Conservation (phyloP, 805 yeast species). For the Kazachstania kunashirensis region DNA sequence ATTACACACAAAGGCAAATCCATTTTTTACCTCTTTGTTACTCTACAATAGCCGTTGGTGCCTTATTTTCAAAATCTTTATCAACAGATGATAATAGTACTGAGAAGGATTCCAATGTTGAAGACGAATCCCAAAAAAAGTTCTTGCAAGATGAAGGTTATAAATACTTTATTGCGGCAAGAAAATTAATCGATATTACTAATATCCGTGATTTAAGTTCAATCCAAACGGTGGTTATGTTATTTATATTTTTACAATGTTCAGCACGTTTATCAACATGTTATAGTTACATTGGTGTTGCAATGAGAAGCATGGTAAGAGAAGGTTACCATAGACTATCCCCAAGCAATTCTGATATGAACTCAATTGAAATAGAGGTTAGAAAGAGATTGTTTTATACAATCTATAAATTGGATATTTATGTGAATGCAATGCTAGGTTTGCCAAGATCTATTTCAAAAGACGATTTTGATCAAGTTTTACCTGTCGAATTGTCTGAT, state of each 20-base stretch:
- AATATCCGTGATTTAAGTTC: conserved; percentile 76
- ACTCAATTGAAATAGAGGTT: conserved; percentile 71
- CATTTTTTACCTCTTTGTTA: conserved; percentile 74
- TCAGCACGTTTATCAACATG: conserved; percentile 85
- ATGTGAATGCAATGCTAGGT: conserved; percentile 82
- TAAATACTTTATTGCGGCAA: conserved; percentile 73
- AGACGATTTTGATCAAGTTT: conserved; percentile 77
- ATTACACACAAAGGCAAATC: conserved; percentile 69
- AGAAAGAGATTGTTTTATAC: conserved; percentile 83
- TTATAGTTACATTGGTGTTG: conserved; percentile 85
- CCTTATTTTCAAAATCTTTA: conserved; percentile 46
- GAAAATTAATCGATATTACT: conserved; percentile 76
- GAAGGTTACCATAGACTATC: conserved; percentile 77
- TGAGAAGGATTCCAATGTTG: neutral
- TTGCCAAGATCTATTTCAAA: conserved; percentile 68
- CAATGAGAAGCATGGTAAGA: conserved; percentile 72
- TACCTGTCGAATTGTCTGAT: conserved; percentile 79
- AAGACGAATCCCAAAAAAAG: conserved; percentile 16
- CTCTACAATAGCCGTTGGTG: conserved; percentile 80
- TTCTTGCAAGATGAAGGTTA: conserved; percentile 57
- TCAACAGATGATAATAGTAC: conserved; percentile 1
- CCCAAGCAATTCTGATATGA: conserved; percentile 37
- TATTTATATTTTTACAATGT: conserved; percentile 73
- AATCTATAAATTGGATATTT: conserved; percentile 81
- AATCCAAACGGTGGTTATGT: conserved; percentile 79